A percentile compares a stretch with the other conserved stretches of the same genome.
Conservation (phyloP, 495 filamentous ascomycete species). For the Daldinia bambusicola region DNA sequence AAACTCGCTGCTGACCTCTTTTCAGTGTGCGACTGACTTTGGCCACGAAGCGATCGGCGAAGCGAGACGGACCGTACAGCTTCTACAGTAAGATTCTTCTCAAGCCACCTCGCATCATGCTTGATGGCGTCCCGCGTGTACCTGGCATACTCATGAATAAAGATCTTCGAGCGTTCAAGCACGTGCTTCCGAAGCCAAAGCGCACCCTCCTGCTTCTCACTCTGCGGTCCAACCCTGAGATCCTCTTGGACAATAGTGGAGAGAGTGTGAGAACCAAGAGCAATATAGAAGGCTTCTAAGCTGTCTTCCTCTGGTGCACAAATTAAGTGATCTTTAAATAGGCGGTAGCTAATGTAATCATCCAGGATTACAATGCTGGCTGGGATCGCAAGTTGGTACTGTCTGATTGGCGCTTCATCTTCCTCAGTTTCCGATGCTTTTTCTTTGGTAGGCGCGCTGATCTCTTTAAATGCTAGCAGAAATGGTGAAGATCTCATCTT, state of each 20-base stretch:
- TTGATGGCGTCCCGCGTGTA: conserved; percentile 74
- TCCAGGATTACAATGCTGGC: conserved; percentile 82
- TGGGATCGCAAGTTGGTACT: conserved; percentile 77
- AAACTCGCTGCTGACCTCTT: conserved; percentile 71
- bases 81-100: conserved; percentile 82
- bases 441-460: conserved; percentile 61
- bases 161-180: conserved; percentile 85
- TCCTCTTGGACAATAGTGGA: conserved; percentile 70
- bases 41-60: conserved; percentile 74
- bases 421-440: conserved; percentile 70
- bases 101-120: conserved; percentile 88
- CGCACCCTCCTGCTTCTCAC: conserved; percentile 58
- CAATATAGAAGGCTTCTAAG: conserved; percentile 83
- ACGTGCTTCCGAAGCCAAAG: conserved; percentile 78
- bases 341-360: conserved; percentile 82
- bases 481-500: conserved; percentile 80
- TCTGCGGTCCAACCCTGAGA: conserved; percentile 61
- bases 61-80: conserved; percentile 79
- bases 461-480: conserved; percentile 82
- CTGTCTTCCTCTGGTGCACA: conserved; percentile 88
- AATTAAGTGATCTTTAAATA: conserved; percentile 83
- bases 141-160: conserved; percentile 75
- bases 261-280: conserved; percentile 68
- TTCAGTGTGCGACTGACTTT: conserved; percentile 71
- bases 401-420: conserved; percentile 74